phyloP scores from a whole-genome alignment of 805 yeast species.

The Starmera quercuum region DNA sequence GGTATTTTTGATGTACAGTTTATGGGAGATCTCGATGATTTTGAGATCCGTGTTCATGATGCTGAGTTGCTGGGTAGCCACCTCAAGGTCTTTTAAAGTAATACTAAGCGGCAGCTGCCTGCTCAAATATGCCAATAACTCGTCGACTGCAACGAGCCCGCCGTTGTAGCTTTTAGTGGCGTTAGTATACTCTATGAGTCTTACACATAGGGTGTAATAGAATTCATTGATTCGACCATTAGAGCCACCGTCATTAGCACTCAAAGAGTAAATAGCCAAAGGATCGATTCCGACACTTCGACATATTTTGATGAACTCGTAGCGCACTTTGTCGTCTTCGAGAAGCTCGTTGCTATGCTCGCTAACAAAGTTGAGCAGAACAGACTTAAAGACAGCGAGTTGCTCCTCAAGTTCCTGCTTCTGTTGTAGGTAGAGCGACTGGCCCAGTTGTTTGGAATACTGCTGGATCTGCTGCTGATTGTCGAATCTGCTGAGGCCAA shows the following conservation, averaged over 20 bases:
- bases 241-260: conserved; percentile 21
- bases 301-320: conserved; percentile 71
- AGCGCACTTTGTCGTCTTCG: conserved; percentile 54
- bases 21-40: conserved; percentile 45
- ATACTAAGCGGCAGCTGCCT: conserved; percentile 19
- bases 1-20: conserved; percentile 45
- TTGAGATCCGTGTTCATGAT: conserved; percentile 68
- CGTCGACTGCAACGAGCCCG: conserved; percentile 63
- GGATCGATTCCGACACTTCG: conserved; percentile 82
- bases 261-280: conserved; percentile 32
- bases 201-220: conserved; percentile 60
- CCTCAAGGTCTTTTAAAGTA: conserved; percentile 44
- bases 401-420: conserved; percentile 61
- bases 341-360: conserved; percentile 65
- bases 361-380: conserved; percentile 65
- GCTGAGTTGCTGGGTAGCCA: conserved; percentile 44
- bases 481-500: conserved; percentile 43
- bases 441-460: conserved; percentile 11
- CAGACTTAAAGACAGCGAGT: conserved; percentile 67
- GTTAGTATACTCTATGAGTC: conserved; percentile 70
- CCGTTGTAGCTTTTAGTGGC: conserved; percentile 69
- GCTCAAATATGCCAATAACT: conserved; percentile 31
- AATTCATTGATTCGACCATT: conserved; percentile 37
- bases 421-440: conserved; percentile 37
- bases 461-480: conserved; percentile 7